Conservation (phyloP, 2,329 filamentous ascomycete genomes). For the Pseudogymnoascus pannorum region DNA sequence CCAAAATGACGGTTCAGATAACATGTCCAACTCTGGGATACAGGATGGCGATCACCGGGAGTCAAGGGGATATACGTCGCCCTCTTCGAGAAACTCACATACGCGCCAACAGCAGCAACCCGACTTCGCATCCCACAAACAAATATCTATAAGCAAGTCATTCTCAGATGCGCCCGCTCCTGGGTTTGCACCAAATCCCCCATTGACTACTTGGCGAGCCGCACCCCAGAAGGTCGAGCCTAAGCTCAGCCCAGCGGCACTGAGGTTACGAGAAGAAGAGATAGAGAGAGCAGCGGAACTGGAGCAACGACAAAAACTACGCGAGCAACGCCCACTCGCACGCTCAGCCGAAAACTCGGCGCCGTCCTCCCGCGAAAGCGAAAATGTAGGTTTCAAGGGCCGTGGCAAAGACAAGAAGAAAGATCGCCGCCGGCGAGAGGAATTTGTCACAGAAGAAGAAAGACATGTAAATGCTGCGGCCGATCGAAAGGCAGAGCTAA, state of each 20-base stretch:
- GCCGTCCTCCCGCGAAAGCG: not conserved
- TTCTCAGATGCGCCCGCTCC: not conserved
- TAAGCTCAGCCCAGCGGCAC: not conserved
- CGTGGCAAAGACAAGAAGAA: conserved; percentile 6
- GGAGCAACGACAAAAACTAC: not conserved
- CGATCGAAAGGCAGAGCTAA: conserved; percentile 29
- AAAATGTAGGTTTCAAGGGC: not conserved
- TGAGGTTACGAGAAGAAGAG: conserved; percentile 1
- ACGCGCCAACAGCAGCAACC: not conserved
- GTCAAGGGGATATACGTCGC: conserved; percentile 2
- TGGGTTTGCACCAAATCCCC: not conserved
- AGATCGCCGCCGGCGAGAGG: conserved; percentile 21
- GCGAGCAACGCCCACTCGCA: not conserved
- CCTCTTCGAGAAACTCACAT: not conserved
- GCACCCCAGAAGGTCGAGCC: not conserved
- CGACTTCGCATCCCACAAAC: not conserved
- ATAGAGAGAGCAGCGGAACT: not conserved
- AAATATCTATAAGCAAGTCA: not conserved
- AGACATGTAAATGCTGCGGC: conserved; percentile 25
- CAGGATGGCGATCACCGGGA: not conserved
- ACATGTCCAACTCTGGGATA: not conserved
- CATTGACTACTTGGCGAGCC: not conserved
- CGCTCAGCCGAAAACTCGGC: not conserved
- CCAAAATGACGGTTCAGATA: not conserved
- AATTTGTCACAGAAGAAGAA: conserved; percentile 24